Evolutionary conservation across 2,329 filamentous ascomycete species (phyloP).

Genomic region (Microthyrium microscopicum): DNA sequence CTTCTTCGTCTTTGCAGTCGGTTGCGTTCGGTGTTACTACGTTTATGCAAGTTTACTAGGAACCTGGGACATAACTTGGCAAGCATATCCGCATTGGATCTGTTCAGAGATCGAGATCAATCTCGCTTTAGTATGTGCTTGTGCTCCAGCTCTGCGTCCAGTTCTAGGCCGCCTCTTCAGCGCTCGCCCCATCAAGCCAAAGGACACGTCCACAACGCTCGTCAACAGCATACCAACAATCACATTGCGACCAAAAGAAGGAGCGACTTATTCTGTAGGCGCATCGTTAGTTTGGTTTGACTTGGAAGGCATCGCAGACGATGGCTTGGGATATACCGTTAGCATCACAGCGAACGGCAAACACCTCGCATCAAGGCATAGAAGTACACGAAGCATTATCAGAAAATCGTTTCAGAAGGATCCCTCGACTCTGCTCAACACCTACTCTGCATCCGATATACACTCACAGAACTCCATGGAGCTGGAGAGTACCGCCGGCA

Average conservation of each 20-base stretch:
- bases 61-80: slow-evolving; percentile 28
- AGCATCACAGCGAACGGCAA: not conserved
- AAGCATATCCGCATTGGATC: slow-evolving; percentile 28
- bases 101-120: slow-evolving; percentile 28
- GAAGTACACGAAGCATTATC: too few species aligned
- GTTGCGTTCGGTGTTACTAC: slow-evolving; percentile 25
- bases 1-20: slow-evolving; percentile 25
- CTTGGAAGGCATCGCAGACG: slow-evolving; percentile 1
- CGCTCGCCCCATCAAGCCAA: not conserved
- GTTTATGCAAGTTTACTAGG: slow-evolving; percentile 26
- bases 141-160: slow-evolving; percentile 7
- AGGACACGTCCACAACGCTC: too few species aligned
- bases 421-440: too few species aligned
- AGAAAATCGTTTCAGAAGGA: too few species aligned
- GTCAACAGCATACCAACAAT: not conserved
- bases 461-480: too few species aligned
- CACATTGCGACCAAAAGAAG: not conserved
- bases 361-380: too few species aligned
- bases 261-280: not conserved
- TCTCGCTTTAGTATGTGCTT: slow-evolving; percentile 18
- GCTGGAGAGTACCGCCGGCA: too few species aligned
- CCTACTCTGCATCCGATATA: too few species aligned
- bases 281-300: not conserved
- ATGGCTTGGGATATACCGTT: slow-evolving; percentile 3
- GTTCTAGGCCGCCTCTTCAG: not conserved